Conservation (phyloP, 78 protist species). For the Speleostelium caveatum region DNA sequence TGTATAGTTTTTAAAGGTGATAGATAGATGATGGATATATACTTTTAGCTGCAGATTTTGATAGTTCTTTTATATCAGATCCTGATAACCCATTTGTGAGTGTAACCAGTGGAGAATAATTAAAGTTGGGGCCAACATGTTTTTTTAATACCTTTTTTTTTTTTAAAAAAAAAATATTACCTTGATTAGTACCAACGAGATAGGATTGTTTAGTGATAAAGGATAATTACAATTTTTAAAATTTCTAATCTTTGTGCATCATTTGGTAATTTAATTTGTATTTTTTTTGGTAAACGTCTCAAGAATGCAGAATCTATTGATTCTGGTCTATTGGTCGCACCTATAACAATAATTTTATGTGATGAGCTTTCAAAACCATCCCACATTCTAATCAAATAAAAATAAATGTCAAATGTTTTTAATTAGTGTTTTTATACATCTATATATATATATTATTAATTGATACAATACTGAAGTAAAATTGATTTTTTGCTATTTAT, state of each 20-base stretch:
- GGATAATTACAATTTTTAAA: constrained; percentile 1
- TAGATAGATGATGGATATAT: too few species aligned
- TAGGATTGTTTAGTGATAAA: neutral
- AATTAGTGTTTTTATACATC: neutral
- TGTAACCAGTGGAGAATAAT: neutral
- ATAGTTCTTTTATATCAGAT: constrained; percentile 1
- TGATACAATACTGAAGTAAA: constrained; percentile 3
- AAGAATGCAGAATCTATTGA: constrained; percentile 94
- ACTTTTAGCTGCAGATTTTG: constrained; percentile 11
- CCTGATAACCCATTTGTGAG: neutral
- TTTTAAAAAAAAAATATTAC: too few species aligned
- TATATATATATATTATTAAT: neutral
- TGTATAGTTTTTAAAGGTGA: too few species aligned
- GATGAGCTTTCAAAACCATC: constrained; percentile 8
- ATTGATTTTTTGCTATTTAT: constrained; percentile 17
- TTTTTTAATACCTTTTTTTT: too few species aligned
- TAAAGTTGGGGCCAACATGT: neutral
- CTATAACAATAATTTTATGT: constrained; percentile 86
- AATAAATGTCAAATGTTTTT: neutral
- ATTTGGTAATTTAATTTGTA: neutral
- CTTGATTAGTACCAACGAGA: neutral
- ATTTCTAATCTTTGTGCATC: neutral
- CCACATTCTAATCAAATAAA: constrained; percentile 4
- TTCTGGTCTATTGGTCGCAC: constrained; percentile 97
- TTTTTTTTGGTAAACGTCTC: constrained; percentile 39